These are phyloP conservation scores for Aristolochia contorta DNA, from an alignment of 164 flowering plant genomes.

Conservation along the genomic window DNA sequence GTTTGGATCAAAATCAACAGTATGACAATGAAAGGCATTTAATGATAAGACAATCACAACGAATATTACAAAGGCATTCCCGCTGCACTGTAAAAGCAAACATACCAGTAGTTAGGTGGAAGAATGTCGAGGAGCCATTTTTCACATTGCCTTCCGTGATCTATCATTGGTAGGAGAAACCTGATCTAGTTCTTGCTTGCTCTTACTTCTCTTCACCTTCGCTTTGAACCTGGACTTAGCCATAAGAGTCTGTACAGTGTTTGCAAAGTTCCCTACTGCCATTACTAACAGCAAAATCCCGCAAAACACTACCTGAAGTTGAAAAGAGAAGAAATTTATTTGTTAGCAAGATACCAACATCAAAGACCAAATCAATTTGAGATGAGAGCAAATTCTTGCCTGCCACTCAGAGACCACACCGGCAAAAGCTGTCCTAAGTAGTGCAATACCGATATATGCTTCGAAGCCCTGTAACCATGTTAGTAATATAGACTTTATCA, in stretches of 20 bases:
- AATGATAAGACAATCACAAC: no score
- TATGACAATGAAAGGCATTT: no score
- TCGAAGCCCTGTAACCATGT: slow-evolving; percentile 68
- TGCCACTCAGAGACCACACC: slow-evolving; percentile 90
- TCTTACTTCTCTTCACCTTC: slow-evolving; percentile 75
- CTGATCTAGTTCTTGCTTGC: slow-evolving; percentile 49
- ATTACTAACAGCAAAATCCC: slow-evolving; percentile 74
- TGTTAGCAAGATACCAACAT: neutral
- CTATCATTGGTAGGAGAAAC: slow-evolving; percentile 4
- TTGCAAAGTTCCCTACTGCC: slow-evolving; percentile 88
- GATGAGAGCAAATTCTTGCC: slow-evolving; percentile 23
- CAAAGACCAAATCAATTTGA: neutral
- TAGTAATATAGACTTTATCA: neutral
- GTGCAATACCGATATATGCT: slow-evolving; percentile 75
- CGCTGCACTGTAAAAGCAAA: no score
- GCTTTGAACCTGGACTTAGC: slow-evolving; percentile 85
- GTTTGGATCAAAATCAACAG: no score
- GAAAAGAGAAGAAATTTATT: neutral
- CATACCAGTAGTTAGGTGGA: no score
- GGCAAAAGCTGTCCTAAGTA: slow-evolving; percentile 62
- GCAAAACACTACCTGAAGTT: slow-evolving; percentile 62
- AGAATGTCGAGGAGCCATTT: no score
- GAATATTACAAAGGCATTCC: no score
- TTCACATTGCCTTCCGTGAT: no score
- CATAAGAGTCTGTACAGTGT: slow-evolving; percentile 78